Percentiles rank a stretch among this genome's conserved stretches.
phyloP scores from a whole-genome alignment of 441 rosid species.

The Mallotus repandus region DNA sequence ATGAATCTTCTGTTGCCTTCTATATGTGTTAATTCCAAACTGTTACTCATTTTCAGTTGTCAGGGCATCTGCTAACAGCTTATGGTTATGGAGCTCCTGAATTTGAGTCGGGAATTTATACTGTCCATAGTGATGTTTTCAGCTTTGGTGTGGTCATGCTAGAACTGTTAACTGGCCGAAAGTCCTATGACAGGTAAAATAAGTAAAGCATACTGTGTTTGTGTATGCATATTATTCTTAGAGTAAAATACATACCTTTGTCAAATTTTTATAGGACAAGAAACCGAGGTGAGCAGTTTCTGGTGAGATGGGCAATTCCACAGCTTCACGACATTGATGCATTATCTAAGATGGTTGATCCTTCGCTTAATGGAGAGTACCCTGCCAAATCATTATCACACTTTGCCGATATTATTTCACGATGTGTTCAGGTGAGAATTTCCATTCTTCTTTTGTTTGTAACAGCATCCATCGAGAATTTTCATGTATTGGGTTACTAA shows the following conservation, averaged over 20 bases:
- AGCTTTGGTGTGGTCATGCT: conserved; percentile 98
- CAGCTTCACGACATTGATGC: conserved; percentile 96
- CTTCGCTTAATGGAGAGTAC: conserved; percentile 73
- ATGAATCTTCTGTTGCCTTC: conserved; percentile 13
- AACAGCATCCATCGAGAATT: background rate
- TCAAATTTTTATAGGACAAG: conserved; percentile 45
- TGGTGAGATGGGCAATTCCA: conserved; percentile 97
- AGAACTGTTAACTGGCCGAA: conserved; percentile 93
- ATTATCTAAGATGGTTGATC: conserved; percentile 92
- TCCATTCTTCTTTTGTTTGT: background rate
- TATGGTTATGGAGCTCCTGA: conserved; percentile 97
- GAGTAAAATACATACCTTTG: background rate
- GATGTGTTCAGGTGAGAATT: conserved; percentile 79
- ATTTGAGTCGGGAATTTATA: conserved; percentile 86
- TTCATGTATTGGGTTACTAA: background rate
- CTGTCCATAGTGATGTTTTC: conserved; percentile 79
- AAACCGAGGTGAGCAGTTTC: conserved; percentile 76
- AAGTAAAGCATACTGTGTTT: background rate
- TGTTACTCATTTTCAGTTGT: conserved; percentile 54
- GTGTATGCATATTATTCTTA: background rate
- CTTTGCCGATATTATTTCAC: conserved; percentile 87
- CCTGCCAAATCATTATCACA: conserved; percentile 86
- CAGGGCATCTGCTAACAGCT: conserved; percentile 76
- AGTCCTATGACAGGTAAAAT: conserved; percentile 72
- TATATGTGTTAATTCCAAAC: conserved; percentile 10